These are phyloP conservation scores for Hortaea werneckii DNA, from an alignment of 2,329 filamentous ascomycete species.

Conservation along the genomic window DNA sequence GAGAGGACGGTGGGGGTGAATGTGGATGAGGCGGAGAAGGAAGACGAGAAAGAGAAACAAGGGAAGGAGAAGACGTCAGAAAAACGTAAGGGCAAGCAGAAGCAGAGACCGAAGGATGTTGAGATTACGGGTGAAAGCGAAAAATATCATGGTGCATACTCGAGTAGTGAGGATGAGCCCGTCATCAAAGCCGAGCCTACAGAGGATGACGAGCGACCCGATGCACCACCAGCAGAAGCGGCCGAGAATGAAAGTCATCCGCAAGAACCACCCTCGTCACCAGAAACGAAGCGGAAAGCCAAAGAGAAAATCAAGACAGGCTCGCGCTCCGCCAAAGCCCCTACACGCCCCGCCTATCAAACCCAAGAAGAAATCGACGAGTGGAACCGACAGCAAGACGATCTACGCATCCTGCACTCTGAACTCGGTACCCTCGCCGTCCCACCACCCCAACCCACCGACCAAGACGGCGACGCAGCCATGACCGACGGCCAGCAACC, in stretches of 20 bases:
- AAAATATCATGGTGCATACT: conserved; percentile 36
- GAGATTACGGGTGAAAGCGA: conserved; percentile 33
- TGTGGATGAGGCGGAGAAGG: conserved; percentile 13
- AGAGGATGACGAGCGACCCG: conserved; percentile 34
- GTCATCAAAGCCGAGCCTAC: conserved; percentile 45
- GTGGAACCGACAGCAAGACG: conserved; percentile 38
- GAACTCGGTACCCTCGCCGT: conserved; percentile 34
- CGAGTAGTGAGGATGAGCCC: conserved; percentile 31
- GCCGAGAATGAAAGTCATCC: conserved; percentile 2
- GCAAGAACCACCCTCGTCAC: conserved; percentile 24
- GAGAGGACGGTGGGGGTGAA: conserved; percentile 43
- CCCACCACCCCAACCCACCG: conserved; percentile 17
- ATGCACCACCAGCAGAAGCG: conserved; percentile 10
- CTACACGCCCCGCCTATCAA: conserved; percentile 35
- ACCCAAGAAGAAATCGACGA: conserved; percentile 44
- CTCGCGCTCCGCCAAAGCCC: conserved; percentile 3
- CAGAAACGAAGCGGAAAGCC: conserved; percentile 23
- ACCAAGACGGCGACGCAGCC: conserved; percentile 32
- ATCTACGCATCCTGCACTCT: conserved; percentile 35
- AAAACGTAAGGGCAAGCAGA: conserved; percentile 31
- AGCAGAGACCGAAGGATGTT: conserved; percentile 30
- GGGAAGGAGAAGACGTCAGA: conserved; percentile 4
- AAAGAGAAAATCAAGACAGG: conserved; percentile 15
- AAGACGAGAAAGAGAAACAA: conserved; percentile 10
- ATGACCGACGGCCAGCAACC: conserved; percentile 24